Conservation (phyloP, 257 asterid genomes). For the Penstemon barbatus region DNA sequence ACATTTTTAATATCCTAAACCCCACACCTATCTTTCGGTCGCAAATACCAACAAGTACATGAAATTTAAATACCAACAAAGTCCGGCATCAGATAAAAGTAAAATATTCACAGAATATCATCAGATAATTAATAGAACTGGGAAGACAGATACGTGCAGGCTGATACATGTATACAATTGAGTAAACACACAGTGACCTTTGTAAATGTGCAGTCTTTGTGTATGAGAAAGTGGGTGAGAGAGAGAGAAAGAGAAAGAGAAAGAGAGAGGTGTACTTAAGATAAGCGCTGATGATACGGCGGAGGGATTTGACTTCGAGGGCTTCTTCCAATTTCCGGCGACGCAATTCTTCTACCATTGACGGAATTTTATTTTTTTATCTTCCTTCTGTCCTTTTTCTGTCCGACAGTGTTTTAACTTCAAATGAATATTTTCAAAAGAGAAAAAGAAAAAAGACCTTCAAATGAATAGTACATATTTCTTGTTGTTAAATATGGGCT, state of each 20-base stretch:
- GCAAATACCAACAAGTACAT: background rate
- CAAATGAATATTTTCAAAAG: too few species aligned
- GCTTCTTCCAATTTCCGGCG: constrained; percentile 84
- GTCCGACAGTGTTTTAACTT: too few species aligned
- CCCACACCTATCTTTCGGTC: background rate
- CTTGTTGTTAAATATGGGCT: too few species aligned
- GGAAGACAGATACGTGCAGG: background rate
- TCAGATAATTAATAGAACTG: background rate
- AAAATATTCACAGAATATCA: background rate
- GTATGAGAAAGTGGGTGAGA: background rate
- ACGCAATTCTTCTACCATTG: constrained; percentile 54
- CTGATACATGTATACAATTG: constrained; percentile 5
- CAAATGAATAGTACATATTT: too few species aligned
- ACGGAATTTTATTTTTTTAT: constrained; percentile 26
- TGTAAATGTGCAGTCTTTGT: background rate
- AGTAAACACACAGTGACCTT: constrained; percentile 13
- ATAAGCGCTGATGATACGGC: constrained; percentile 95
- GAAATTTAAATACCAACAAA: background rate
- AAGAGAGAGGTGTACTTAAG: constrained; percentile 58
- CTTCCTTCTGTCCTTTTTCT: background rate
- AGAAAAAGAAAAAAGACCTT: too few species aligned
- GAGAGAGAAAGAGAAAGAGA: background rate
- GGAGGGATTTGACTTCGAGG: constrained; percentile 85
- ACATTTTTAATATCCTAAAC: constrained; percentile 14
- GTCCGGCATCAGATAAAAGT: background rate